Base-by-base conservation (phyloP, 306 rosid genomes). In the Trichosanthes cucumerina region DNA sequence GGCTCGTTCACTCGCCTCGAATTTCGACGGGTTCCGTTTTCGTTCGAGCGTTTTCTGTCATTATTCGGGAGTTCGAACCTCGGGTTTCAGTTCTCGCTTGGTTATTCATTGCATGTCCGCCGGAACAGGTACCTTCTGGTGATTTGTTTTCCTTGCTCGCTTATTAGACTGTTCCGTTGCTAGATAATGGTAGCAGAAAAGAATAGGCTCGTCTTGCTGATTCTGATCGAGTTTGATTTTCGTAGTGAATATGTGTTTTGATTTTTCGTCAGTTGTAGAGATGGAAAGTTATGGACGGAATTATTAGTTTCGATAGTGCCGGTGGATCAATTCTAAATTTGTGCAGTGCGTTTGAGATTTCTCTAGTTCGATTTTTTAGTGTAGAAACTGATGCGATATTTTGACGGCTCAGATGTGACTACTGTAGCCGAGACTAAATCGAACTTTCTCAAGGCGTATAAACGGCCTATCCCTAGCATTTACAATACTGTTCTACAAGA, bases 401-500 rank as follows among this genome's bases (percentile, higher is more conserved):
- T 69, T 82, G 54, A 84, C 76, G 78, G 63, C 44, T 90, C 92
- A 95, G 97, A 82, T n/a, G 16, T 73, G 75, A 90, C 97, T 33
- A 91, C 99, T 73, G 98, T 96, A 44, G 80, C 99, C 36, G 94
- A 90, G 83, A 96, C 99, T 23, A 96, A 96, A 86, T 81, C 56
- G 81, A 91, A 87, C 81, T 96, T 96, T 79, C 91, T 96, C 58
- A 89, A 88, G 89, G 89, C 93, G 8, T 96, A 92, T 85, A 96
- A 86, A 76, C 87, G 96, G 24, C 99, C 98, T 49, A 96, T 96
- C 68, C 99, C 99, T 11, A 89, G 96, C 82, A 87, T 96, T 83
- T 96, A 93, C 87, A 96, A 96, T 84, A 68, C 82, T 59, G 97
- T 96, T 85, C 82, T 92, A 82, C 98, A 90, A 84, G 99, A 96